Percentiles rank a stretch among this genome's conserved stretches.
These are phyloP conservation scores for Globisporangium carolinianum DNA, from an alignment of 352 stramenopile species.

Conservation along the genomic window DNA sequence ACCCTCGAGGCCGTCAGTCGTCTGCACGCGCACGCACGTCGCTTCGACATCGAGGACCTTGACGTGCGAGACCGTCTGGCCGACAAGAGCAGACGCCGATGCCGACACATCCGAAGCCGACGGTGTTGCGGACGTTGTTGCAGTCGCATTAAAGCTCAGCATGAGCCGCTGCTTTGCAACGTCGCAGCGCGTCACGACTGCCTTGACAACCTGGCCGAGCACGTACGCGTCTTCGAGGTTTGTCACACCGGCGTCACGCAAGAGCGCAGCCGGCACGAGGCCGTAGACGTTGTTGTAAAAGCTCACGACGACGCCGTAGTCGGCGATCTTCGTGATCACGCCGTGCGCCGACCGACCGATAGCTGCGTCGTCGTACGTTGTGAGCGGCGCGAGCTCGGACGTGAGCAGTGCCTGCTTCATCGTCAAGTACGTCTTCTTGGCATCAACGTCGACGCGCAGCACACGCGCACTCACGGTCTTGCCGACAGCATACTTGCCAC, in stretches of 20 bases:
- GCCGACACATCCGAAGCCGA: constrained; percentile 5
- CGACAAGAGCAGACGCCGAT: constrained; percentile 33
- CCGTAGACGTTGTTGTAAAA: constrained; percentile 96
- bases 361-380: constrained; percentile 64
- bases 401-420: constrained; percentile 83
- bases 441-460: constrained; percentile 75
- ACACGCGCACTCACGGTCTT: constrained; percentile 77
- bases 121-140: constrained; percentile 5
- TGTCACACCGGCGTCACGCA: constrained; percentile 77
- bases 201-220: constrained; percentile 83
- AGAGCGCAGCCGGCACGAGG: constrained; percentile 78
- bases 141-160: constrained; percentile 75
- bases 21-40: constrained; percentile 70
- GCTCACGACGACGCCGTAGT: constrained; percentile 90
- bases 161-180: constrained; percentile 75
- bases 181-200: constrained; percentile 70
- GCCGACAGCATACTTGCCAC: constrained; percentile 72
- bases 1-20: constrained; percentile 58
- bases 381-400: constrained; percentile 73
- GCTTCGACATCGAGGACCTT: constrained; percentile 65
- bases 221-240: constrained; percentile 84
- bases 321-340: constrained; percentile 92
- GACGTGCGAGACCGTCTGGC: constrained; percentile 46
- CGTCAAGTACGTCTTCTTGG: constrained; percentile 91
- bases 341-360: constrained; percentile 75